These are phyloP conservation scores for Agaricus bisporus DNA, from an alignment of 768 basidiomycete genomes.

Conservation along the genomic window DNA sequence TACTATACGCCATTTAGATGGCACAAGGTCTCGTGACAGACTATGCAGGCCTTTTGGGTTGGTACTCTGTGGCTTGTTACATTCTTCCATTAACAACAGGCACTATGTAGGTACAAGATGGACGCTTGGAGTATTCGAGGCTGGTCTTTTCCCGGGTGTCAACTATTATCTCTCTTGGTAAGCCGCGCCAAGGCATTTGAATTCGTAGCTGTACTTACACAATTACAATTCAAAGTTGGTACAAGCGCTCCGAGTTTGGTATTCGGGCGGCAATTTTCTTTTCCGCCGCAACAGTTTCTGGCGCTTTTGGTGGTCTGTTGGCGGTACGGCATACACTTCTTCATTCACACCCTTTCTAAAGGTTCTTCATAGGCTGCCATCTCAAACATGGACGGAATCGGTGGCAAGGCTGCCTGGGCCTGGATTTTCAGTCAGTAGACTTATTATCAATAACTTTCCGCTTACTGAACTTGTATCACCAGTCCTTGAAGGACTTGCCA, in stretches of 20 bases:
- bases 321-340: constrained; percentile 36
- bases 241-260: constrained; percentile 72
- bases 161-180: constrained; percentile 72
- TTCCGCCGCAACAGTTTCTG: constrained; percentile 72
- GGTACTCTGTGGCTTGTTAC: constrained; percentile 11
- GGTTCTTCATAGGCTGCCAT: constrained; percentile 42
- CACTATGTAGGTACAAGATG: constrained; percentile 52
- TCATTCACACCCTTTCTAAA: not conserved
- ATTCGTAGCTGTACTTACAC: not conserved
- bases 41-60: constrained; percentile 64
- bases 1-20: constrained; percentile 35
- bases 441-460: no score
- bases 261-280: constrained; percentile 64
- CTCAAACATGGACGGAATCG: constrained; percentile 66
- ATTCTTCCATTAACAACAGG: not conserved
- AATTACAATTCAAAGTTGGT: constrained; percentile 28
- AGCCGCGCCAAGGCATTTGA: constrained; percentile 17
- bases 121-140: constrained; percentile 72
- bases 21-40: constrained; percentile 67
- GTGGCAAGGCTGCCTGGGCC: constrained; percentile 58
- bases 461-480: not conserved
- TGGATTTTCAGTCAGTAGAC: constrained; percentile 62
- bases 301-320: constrained; percentile 76
- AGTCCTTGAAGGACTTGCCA: constrained; percentile 62
- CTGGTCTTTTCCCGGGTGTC: constrained; percentile 58